Evolutionary conservation across 257 asterid species (phyloP), one percentile per base, ranked within the genome.

Genomic region (Solanum chiquidenum): DNA sequence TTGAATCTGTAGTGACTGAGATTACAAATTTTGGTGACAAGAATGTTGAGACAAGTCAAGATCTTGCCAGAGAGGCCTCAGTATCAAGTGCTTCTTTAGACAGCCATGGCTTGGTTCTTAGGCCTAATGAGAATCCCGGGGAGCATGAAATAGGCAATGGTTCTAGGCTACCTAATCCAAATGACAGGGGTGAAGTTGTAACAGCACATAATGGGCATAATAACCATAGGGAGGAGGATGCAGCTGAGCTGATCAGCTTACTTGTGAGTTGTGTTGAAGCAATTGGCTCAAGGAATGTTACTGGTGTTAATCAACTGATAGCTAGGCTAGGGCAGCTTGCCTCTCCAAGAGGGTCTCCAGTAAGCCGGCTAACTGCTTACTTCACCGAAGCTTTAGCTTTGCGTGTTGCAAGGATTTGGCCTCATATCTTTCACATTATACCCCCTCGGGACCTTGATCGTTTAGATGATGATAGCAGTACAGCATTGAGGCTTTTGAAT

Each of bases 241-340:
- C 90, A 33, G 86, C 92, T 20, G 99, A 97, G 94, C 94, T 97
- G 18, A 89, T 97, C 72, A 91, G 89, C 91, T 91, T 94, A 84
- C 95, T 97, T 4, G 97, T 96, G 90, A 90, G 93, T 85, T 96
- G 99, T 88, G 95, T 89, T 9, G 99, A 96, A 64, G 98, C 96
- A 84, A 92, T 97, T 6, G 88, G 93, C 69, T 88, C 90, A 1
- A 96, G 87, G 82, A 94, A 97, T 90, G 84, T 95, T 27, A 87
- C 97, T 6, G 91, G 91, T 2, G 74, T 93, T 12, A 93, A 91
- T 90, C 98, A 94, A 87, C 92, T 92, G 87, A 93, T 97, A 14
- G 93, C 94, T 29, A 93, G 98, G 83, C 92, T 97, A 4, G 99
- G 99, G 5, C 96, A 94, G 88, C 95, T 95, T n/a, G 98, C 99